phyloP scores from a whole-genome alignment of 2,329 filamentous ascomycete genomes.

The Colletotrichum incanum region DNA sequence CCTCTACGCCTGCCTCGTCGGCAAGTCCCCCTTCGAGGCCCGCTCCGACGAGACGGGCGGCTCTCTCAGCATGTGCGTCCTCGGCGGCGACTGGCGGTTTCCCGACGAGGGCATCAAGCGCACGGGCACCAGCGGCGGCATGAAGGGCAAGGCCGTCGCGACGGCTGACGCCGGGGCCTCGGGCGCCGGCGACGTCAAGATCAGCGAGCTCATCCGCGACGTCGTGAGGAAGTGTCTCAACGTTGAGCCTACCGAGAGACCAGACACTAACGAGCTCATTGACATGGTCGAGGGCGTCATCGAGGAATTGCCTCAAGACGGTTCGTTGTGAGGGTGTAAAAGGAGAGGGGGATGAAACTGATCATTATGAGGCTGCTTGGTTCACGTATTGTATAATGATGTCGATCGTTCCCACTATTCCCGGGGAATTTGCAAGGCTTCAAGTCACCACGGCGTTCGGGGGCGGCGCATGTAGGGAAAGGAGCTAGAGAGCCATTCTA shows the following conservation, averaged over 20 bases:
- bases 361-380: neutral
- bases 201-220: slow-evolving; percentile 88
- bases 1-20: slow-evolving; percentile 96
- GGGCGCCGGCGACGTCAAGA: slow-evolving; percentile 63
- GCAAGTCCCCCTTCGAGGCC: slow-evolving; percentile 97
- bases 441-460: slow-evolving; percentile 33
- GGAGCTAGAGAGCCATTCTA: slow-evolving; percentile 33
- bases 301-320: slow-evolving; percentile 75
- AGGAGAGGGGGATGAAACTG: neutral
- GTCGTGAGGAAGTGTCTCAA: slow-evolving; percentile 89
- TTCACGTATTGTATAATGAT: slow-evolving; percentile 35
- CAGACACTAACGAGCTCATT: slow-evolving; percentile 89
- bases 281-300: slow-evolving; percentile 82
- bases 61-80: slow-evolving; percentile 90
- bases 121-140: slow-evolving; percentile 57
- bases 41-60: slow-evolving; percentile 97
- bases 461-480: slow-evolving; percentile 33
- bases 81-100: slow-evolving; percentile 96
- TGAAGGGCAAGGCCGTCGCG: slow-evolving; percentile 47
- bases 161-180: slow-evolving; percentile 48
- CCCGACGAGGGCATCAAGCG: slow-evolving; percentile 82
- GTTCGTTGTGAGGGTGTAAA: slow-evolving; percentile 17
- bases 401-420: slow-evolving; percentile 28
- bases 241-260: slow-evolving; percentile 90
- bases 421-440: slow-evolving; percentile 34